A percentile compares a stretch with the other conserved stretches of the same genome.
phyloP scores from a whole-genome alignment of 2,329 filamentous ascomycete species.

The Spiromastix sp. region DNA sequence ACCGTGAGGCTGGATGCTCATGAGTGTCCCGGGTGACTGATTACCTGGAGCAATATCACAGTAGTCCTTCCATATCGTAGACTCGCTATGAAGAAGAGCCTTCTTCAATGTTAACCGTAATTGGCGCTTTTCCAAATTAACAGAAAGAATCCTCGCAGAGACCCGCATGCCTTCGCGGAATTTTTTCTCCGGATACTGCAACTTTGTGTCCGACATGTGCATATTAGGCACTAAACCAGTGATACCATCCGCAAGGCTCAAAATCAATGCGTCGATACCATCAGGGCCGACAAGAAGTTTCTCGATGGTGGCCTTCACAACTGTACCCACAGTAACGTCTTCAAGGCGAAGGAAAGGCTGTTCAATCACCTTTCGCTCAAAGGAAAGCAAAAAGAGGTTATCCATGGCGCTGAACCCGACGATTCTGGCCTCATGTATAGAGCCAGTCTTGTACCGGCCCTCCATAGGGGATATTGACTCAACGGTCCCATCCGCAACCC shows the following conservation, averaged over 20 bases:
- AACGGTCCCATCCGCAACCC: constrained; percentile 80
- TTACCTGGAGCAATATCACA: constrained; percentile 62
- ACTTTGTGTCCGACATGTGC: constrained; percentile 76
- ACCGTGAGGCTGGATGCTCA: constrained; percentile 67
- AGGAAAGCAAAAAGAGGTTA: constrained; percentile 72
- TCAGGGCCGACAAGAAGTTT: constrained; percentile 68
- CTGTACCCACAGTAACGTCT: constrained; percentile 70
- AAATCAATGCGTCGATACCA: constrained; percentile 71
- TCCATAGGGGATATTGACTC: constrained; percentile 67
- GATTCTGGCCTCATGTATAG: constrained; percentile 70
- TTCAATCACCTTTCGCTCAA: constrained; percentile 71
- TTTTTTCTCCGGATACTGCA: constrained; percentile 93
- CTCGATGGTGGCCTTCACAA: constrained; percentile 75
- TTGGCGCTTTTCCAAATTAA: constrained; percentile 62
- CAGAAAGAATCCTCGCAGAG: constrained; percentile 75
- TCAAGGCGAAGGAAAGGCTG: constrained; percentile 87
- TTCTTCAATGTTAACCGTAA: constrained; percentile 90
- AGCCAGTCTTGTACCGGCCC: constrained; percentile 68
- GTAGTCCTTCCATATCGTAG: constrained; percentile 66
- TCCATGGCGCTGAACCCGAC: constrained; percentile 82
- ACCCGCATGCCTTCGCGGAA: constrained; percentile 80
- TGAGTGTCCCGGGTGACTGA: constrained; percentile 75
- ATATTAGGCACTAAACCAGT: constrained; percentile 78
- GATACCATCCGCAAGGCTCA: constrained; percentile 78
- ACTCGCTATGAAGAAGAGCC: constrained; percentile 80